These are phyloP conservation scores for Aspergillus quadricinctus DNA, from an alignment of 2,329 filamentous ascomycete species.

Conservation along the genomic window DNA sequence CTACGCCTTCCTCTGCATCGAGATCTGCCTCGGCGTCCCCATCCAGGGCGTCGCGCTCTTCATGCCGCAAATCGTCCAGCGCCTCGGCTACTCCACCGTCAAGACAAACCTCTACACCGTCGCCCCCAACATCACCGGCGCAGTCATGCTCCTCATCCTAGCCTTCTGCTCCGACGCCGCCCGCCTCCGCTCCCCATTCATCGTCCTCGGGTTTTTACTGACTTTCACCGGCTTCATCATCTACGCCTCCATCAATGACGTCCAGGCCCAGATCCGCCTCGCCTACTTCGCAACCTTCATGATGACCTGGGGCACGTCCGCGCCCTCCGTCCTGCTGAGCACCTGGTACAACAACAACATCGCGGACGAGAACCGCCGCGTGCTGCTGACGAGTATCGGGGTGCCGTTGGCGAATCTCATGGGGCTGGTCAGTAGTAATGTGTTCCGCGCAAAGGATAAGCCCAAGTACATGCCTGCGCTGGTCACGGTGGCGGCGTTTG, in stretches of 20 bases:
- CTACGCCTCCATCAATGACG: conserved; percentile 64
- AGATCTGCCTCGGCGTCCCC: conserved; percentile 57
- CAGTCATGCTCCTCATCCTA: conserved; percentile 66
- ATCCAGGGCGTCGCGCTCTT: conserved; percentile 55
- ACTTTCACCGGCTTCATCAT: conserved; percentile 77
- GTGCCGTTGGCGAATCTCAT: conserved; percentile 74
- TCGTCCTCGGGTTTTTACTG: conserved; percentile 67
- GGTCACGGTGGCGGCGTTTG: conserved; percentile 51
- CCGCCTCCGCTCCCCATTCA: conserved; percentile 68
- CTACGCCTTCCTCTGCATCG: conserved; percentile 53
- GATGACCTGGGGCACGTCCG: conserved; percentile 77
- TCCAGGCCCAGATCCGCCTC: conserved; percentile 56
- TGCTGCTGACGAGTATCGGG: conserved; percentile 66
- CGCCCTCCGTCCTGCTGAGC: conserved; percentile 63
- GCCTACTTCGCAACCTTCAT: conserved; percentile 76
- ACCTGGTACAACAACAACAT: conserved; percentile 81
- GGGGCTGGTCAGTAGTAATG: conserved; percentile 66
- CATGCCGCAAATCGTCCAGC: conserved; percentile 54
- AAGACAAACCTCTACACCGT: conserved; percentile 79
- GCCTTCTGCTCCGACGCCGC: conserved; percentile 66
- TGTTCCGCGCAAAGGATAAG: conserved; percentile 60
- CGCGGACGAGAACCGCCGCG: conserved; percentile 67
- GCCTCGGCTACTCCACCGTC: conserved; percentile 51
- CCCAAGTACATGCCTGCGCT: conserved; percentile 65
- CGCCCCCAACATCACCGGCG: conserved; percentile 71